Percentiles rank a stretch among this genome's conserved stretches.
phyloP scores from a whole-genome alignment of 2,329 filamentous ascomycete genomes.

The Alternaria postmessia region DNA sequence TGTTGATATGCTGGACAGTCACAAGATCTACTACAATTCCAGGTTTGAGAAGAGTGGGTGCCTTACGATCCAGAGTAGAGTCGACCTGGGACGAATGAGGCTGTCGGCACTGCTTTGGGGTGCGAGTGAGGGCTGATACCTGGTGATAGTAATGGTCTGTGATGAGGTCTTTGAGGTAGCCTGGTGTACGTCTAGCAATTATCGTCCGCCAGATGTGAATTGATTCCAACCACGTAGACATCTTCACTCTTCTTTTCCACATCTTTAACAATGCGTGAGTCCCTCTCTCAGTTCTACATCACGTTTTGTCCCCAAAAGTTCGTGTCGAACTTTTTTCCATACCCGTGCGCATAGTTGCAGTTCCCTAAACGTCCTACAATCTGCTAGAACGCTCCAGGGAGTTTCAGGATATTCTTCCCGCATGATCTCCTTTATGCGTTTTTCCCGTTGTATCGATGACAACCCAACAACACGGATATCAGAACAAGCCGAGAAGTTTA shows the following conservation, averaged over 20 bases:
- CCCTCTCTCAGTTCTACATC: too few relatives aligned
- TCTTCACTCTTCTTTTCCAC: fast-evolving
- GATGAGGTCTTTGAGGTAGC: neutral
- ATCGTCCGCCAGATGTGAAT: neutral
- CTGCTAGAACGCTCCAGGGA: neutral
- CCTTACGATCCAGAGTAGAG: neutral
- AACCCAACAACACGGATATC: neutral
- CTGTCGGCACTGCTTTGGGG: neutral
- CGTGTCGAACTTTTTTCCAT: too few relatives aligned
- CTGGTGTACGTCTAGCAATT: neutral
- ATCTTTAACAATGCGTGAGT: too few relatives aligned
- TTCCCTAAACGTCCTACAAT: neutral
- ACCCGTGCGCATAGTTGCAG: neutral
- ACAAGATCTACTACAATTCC: neutral
- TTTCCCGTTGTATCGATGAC: neutral
- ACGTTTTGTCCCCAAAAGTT: too few relatives aligned
- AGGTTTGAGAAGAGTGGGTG: neutral
- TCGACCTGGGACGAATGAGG: neutral
- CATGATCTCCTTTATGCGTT: neutral
- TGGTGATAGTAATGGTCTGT: neutral
- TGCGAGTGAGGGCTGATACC: neutral
- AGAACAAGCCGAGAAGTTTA: neutral
- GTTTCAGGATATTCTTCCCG: neutral
- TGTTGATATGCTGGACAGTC: neutral
- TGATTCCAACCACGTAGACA: neutral